Evolutionary conservation across 1,284 basidiomycete species (phyloP).

Genomic region (Puccinia polysora): DNA sequence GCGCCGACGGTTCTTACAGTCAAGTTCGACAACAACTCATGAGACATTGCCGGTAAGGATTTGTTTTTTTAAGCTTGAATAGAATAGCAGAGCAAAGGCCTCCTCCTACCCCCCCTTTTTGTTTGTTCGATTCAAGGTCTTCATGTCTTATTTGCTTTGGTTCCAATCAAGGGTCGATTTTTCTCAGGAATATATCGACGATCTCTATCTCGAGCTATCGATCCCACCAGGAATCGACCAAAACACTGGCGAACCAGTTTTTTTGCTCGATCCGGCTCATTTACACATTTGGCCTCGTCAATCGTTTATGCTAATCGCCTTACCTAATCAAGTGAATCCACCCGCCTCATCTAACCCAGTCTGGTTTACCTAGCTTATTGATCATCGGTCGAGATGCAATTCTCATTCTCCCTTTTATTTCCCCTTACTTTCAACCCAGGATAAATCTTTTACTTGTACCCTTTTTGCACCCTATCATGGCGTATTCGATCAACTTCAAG

Average conservation of each 20-base stretch:
- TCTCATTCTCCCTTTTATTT: conserved; percentile 45
- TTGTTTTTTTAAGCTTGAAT: no score
- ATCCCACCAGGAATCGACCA: conserved; percentile 67
- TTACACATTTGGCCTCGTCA: conserved; percentile 98
- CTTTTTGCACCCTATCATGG: conserved; percentile 81
- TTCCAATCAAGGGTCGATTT: conserved; percentile 71
- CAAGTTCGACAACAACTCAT: conserved; percentile 80
- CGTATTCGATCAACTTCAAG: conserved; percentile 58
- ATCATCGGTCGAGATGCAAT: conserved; percentile 31
- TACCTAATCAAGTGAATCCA: conserved; percentile 77
- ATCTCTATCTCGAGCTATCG: conserved; percentile 92
- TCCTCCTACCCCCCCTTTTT: background rate
- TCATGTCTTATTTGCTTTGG: no score
- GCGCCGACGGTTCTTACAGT: conserved; percentile 83
- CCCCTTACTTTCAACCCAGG: conserved; percentile 58
- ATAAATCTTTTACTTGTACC: conserved; percentile 61
- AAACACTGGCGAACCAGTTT: conserved; percentile 58
- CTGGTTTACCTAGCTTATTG: conserved; percentile 42
- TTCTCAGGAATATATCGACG: conserved; percentile 85
- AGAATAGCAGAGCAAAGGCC: conserved; percentile 27
- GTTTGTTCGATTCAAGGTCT: no score
- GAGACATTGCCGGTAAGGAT: conserved; percentile 72
- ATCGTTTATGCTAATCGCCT: conserved; percentile 96
- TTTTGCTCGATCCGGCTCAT: conserved; percentile 84
- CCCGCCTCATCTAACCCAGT: conserved; percentile 44